These are phyloP conservation scores for Xylariaceae sp. DNA, from an alignment of 2,329 filamentous ascomycete species.

Conservation along the genomic window DNA sequence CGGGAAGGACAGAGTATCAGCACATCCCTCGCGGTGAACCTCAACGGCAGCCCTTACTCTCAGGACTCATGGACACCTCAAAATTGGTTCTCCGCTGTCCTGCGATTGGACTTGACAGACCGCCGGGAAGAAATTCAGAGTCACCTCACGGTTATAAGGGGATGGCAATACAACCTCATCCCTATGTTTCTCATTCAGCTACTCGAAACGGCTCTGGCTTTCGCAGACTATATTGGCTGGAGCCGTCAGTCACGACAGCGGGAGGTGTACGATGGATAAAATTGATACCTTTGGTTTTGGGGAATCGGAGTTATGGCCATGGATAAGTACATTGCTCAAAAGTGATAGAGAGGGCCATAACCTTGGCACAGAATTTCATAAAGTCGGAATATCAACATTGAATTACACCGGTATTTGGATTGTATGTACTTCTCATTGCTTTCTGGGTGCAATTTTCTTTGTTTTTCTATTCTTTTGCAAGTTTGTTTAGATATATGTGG, in stretches of 20 bases:
- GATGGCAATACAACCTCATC: slow-evolving; percentile 47
- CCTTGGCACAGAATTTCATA: too few species aligned
- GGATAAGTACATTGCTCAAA: too few species aligned
- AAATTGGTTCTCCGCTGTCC: slow-evolving; percentile 46
- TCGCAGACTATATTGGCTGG: slow-evolving; percentile 32
- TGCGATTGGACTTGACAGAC: slow-evolving; percentile 40
- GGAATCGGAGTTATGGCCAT: too few species aligned
- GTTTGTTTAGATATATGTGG: too few species aligned
- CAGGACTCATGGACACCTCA: slow-evolving; percentile 46
- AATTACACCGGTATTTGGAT: too few species aligned
- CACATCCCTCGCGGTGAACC: slow-evolving; percentile 29
- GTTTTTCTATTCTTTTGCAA: too few species aligned
- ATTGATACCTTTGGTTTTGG: too few species aligned
- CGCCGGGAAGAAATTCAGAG: slow-evolving; percentile 33
- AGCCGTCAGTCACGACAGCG: slow-evolving; percentile 15
- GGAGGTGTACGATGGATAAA: slow-evolving; percentile 5
- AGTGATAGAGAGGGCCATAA: too few species aligned
- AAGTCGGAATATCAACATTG: too few species aligned
- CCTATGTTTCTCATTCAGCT: slow-evolving; percentile 39
- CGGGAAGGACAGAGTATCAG: slow-evolving; percentile 43
- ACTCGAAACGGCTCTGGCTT: slow-evolving; percentile 29
- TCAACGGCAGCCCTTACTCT: slow-evolving; percentile 40
- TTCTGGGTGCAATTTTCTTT: too few species aligned
- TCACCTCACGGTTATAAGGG: slow-evolving; percentile 41
- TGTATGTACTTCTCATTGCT: too few species aligned